Percentiles rank a stretch among this genome's conserved stretches.
Evolutionary conservation across 2,329 filamentous ascomycete genomes (phyloP).

Genomic region (Dactylellina cionopaga): DNA sequence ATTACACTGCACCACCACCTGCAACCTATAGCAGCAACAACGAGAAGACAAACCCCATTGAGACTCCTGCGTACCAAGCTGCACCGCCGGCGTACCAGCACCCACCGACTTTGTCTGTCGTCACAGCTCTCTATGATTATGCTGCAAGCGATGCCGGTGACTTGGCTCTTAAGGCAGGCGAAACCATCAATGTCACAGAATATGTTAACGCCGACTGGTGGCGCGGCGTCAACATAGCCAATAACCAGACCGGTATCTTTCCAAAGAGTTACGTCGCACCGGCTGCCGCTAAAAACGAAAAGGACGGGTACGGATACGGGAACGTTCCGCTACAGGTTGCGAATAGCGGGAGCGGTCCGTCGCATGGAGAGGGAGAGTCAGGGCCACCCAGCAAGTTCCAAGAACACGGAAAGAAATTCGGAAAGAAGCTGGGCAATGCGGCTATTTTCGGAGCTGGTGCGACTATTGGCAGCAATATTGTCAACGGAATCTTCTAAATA

Average conservation of each 20-base stretch:
- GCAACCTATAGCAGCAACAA: slow-evolving; percentile 17
- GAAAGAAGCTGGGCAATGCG: slow-evolving; percentile 86
- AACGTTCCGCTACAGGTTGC: slow-evolving; percentile 54
- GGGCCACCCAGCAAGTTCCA: slow-evolving; percentile 71
- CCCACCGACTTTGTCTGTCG: slow-evolving; percentile 73
- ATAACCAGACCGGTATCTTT: slow-evolving; percentile 89
- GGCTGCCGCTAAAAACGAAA: slow-evolving; percentile 68
- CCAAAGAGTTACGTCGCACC: slow-evolving; percentile 86
- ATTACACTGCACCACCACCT: background rate
- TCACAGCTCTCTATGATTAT: slow-evolving; percentile 86
- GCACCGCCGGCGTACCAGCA: slow-evolving; percentile 67
- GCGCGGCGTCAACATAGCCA: slow-evolving; percentile 86
- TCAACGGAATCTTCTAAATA: slow-evolving; percentile 86
- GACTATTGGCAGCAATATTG: slow-evolving; percentile 86
- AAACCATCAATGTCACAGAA: slow-evolving; percentile 81
- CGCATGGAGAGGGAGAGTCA: slow-evolving; percentile 62
- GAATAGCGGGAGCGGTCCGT: slow-evolving; percentile 63
- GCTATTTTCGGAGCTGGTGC: slow-evolving; percentile 94
- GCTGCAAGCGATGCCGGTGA: slow-evolving; percentile 82
- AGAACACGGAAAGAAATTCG: slow-evolving; percentile 89
- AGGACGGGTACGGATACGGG: slow-evolving; percentile 58
- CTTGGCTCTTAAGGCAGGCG: slow-evolving; percentile 80
- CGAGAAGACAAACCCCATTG: slow-evolving; percentile 34
- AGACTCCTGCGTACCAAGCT: slow-evolving; percentile 20
- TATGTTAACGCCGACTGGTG: slow-evolving; percentile 99